Base-by-base conservation (phyloP, 2,329 filamentous ascomycete species). In the Colletotrichum salicis region DNA sequence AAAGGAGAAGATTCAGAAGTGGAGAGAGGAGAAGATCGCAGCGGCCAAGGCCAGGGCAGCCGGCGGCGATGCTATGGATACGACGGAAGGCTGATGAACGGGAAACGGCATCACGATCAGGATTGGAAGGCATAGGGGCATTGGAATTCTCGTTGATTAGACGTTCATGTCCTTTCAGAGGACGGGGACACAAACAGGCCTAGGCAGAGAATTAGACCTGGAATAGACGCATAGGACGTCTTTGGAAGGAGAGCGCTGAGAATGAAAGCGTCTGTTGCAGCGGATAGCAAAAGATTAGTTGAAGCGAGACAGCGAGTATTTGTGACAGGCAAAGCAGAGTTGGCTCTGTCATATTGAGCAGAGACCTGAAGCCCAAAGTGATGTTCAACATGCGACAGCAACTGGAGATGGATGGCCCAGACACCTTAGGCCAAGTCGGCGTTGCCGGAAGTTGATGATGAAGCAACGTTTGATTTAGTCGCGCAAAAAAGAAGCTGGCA, bases 11-110 rank as follows among this genome's bases (percentile, higher is more conserved):
- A 89, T 90, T 70, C 83, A 85, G 48, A 80, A 82, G 65, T 90
- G 88, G 88, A 86, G 86, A 74, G 84, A 84, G 33, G 86, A 85
- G 76, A 85, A 82, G 70, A 81, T 89, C n/a, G 82, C 84, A 48
- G 83, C 83, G 2, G 81, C 84, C 1, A 86, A 77, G 74, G 77
- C 77, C 2, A 82, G 79, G 70, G 52, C 76, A 1, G 80, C 10
- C 77, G 80, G 61, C 11, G 75, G 54, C 2, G 82, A 84, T 19
- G 67, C 77, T 2, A 87, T 87, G 83, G 86, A 87, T 72, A 86
- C 83, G 1, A 82, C 81, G 4, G 82, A 83, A 45, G 84, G 79
- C 22, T 73, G 55, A 71, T 56, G 29, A 59, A 33, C 13, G 35
- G 35, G 54, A 56, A 51, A n/a, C n/a, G 45, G 45, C 10, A 52